Evolutionary conservation across 139 green algal genomes (phyloP).

Genomic region (Chlamydomonas schloesseri): DNA sequence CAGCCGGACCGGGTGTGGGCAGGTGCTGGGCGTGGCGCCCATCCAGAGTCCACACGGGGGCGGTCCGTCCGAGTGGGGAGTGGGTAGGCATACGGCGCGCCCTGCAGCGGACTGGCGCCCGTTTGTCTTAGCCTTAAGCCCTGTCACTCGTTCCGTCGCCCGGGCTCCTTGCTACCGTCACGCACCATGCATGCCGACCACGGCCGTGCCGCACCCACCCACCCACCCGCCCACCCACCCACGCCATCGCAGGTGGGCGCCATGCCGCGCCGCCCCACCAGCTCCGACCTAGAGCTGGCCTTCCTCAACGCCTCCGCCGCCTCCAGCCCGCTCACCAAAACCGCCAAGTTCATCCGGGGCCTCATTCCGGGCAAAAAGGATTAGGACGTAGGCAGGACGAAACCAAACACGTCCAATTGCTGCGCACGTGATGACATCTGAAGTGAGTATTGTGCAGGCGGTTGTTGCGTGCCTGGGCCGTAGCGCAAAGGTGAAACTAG

Average conservation of each 20-base stretch:
- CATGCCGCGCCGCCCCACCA: constrained; percentile 56
- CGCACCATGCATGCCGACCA: no score
- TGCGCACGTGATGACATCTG: background rate
- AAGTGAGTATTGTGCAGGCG: no score
- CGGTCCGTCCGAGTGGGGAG: background rate
- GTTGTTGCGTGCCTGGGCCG: no score
- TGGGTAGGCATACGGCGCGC: no score
- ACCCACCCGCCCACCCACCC: background rate
- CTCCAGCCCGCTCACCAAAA: constrained; percentile 66
- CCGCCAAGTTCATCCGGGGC: constrained; percentile 61
- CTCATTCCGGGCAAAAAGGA: constrained; percentile 21
- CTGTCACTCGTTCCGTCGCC: no score
- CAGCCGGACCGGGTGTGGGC: no score
- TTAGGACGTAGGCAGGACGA: no score
- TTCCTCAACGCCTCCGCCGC: constrained; percentile 75
- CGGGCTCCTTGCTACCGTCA: no score
- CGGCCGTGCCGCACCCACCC: no score
- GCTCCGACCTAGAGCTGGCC: constrained; percentile 67
- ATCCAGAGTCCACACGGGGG: background rate
- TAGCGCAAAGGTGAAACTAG: no score
- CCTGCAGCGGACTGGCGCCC: no score
- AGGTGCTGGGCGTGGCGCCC: background rate
- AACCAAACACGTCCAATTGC: background rate
- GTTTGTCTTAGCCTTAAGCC: no score
- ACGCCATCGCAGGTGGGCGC: constrained; percentile 58